Base-by-base conservation (phyloP, 371 early-diverging fungal genomes). In the Phascolomyces articulosus region DNA sequence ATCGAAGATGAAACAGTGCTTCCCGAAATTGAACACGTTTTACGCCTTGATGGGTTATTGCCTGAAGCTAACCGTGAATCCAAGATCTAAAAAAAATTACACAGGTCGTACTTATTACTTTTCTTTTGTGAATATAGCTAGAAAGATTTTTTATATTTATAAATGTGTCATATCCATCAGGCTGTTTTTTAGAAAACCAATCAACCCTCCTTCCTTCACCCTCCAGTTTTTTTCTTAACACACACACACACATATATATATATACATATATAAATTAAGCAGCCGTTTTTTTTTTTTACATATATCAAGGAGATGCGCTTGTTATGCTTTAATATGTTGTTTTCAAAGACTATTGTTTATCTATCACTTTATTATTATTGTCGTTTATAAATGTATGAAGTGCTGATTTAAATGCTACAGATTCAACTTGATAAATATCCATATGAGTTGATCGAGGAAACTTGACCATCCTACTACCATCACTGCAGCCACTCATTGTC, bases 1-100 rank as follows among this genome's bases (percentile, higher is more conserved):
- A 94, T 95, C 31, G 94, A 95, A 70, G 94, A 95, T 48, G 86
- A 78, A 40, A 63, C 83, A 2, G 88, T 88, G 0, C 68, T 90
- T 60, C 68, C 65, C 18, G 91, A 91, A 62, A 77, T 93, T 49
- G 73, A 83, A 60, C 55, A 67, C 20, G 64, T 67, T 2, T 69
- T 87, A 44, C 57, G 57, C 18, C 55, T 49, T 16, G 51, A 72
- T 28, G 77, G 78, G 2, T 51, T 80, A 38, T 58, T 77, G 20
- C 67, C 75, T 4, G 29, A 60, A 34, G 9, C 34, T 53, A 20
- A 21, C 31, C 56, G 55, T 8, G 23, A 48, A 49, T 64, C 68
- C 23, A 63, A 68, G 40, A 48, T 68, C 8, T 68, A 61, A 55
- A 29, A 40, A 47, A 23, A 24, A 49, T 16, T 23, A 24, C 26